Conservation (phyloP, 2,329 filamentous ascomycete species). For the Cercospora berteroae region DNA sequence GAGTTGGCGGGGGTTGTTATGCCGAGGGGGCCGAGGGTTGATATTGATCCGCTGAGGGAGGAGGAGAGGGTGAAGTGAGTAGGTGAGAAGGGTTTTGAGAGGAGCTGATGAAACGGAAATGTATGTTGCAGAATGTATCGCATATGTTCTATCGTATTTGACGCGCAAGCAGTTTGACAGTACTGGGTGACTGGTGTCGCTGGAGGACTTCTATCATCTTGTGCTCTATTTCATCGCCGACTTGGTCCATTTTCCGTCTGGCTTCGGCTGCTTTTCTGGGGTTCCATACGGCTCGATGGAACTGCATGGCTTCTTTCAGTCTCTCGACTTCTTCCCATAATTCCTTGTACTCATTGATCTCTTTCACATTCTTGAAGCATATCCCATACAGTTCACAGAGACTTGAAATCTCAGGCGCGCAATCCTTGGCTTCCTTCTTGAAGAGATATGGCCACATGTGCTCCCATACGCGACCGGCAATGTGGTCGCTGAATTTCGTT, state of each 20-base stretch:
- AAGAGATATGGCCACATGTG: conserved; percentile 23
- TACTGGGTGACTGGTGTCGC: background rate
- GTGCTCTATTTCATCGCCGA: conserved; percentile 14
- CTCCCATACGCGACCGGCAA: conserved; percentile 19
- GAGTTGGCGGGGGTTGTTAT: conserved; percentile 14
- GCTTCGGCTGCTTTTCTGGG: conserved; percentile 10
- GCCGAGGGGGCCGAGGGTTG: conserved; percentile 17
- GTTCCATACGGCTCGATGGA: conserved; percentile 19
- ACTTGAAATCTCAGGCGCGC: conserved; percentile 14
- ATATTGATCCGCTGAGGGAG: conserved; percentile 18
- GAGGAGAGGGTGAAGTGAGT: conserved; percentile 16
- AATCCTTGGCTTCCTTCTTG: conserved; percentile 10
- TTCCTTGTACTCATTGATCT: conserved; percentile 19
- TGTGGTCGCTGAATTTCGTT: conserved; percentile 11
- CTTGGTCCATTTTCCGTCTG: conserved; percentile 7
- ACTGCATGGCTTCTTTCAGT: conserved; percentile 19
- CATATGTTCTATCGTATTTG: background rate
- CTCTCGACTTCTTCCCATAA: conserved; percentile 23
- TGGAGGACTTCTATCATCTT: background rate
- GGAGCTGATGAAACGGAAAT: no score
- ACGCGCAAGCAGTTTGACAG: background rate
- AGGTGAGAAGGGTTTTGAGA: background rate
- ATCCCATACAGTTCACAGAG: conserved; percentile 25
- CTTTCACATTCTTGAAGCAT: conserved; percentile 16
- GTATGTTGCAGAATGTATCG: background rate